Percentiles rank a stretch among this genome's conserved stretches.
Evolutionary conservation across 805 yeast genomes (phyloP).

Genomic region (Cephaloascus fragrans): DNA sequence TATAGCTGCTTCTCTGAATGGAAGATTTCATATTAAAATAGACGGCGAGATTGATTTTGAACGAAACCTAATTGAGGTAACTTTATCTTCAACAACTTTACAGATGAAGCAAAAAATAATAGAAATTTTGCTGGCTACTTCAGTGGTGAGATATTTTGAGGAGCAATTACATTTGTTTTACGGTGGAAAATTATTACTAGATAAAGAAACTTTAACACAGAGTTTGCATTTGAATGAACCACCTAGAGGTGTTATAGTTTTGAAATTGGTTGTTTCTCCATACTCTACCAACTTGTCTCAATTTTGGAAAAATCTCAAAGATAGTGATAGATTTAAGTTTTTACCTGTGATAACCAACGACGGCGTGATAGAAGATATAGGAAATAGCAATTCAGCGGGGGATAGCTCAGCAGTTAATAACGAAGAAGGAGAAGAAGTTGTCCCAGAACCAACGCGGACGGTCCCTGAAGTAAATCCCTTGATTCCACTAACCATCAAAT

Average conservation of each 20-base stretch:
- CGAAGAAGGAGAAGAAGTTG: too few relatives aligned
- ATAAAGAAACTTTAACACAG: not conserved
- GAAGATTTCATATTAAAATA: not conserved
- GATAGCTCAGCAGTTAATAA: too few relatives aligned
- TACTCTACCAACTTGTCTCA: constrained; percentile 1
- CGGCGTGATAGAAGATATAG: not conserved
- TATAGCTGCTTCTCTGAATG: too few relatives aligned
- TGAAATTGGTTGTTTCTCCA: not conserved
- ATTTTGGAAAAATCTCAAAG: constrained; percentile 14
- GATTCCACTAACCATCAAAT: not conserved
- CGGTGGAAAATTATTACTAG: constrained; percentile 2
- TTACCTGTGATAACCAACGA: constrained; percentile 5
- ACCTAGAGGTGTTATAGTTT: not conserved
- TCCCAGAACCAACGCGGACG: not conserved
- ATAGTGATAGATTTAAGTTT: constrained; percentile 12
- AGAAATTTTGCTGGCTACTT: constrained; percentile 10
- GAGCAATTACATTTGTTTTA: constrained; percentile 14
- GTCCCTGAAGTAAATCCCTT: not conserved
- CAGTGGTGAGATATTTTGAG: constrained; percentile 16
- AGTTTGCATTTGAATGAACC: not conserved
- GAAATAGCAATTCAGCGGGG: not conserved
- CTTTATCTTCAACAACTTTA: not conserved
- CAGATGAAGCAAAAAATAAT: constrained; percentile 13
- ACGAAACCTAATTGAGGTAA: not conserved
- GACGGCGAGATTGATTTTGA: not conserved